Evolutionary conservation across 179 eudicot genomes (phyloP).

Genomic region (Beta lomatogona): DNA sequence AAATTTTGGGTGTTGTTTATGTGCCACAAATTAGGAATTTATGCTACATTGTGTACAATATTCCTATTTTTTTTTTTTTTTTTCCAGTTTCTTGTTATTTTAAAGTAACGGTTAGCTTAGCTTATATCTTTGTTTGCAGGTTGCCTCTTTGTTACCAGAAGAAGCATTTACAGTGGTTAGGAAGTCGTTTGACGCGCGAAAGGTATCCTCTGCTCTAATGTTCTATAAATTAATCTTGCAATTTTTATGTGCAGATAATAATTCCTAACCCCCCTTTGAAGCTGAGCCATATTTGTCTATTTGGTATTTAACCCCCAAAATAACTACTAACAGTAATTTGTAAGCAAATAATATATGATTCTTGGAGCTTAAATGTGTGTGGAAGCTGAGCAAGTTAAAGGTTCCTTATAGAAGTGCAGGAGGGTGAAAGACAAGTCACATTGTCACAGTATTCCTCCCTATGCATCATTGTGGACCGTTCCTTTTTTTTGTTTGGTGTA

Average conservation of each 20-base stretch:
- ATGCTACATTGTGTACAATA: not conserved
- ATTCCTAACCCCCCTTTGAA: too few relatives aligned
- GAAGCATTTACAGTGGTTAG: conserved; percentile 78
- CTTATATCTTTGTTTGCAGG: conserved; percentile 38
- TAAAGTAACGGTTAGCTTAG: not conserved
- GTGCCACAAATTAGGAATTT: not conserved
- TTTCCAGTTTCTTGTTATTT: not conserved
- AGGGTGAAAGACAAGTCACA: too few relatives aligned
- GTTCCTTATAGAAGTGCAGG: too few relatives aligned
- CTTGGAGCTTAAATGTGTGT: too few relatives aligned
- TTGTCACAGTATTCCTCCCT: too few relatives aligned
- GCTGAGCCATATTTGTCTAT: too few relatives aligned
- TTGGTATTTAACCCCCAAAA: too few relatives aligned
- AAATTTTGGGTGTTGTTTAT: not conserved
- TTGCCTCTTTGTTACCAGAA: conserved; percentile 78
- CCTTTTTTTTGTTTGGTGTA: too few relatives aligned
- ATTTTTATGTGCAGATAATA: not conserved
- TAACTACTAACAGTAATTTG: too few relatives aligned
- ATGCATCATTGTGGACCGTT: too few relatives aligned
- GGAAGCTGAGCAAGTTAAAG: too few relatives aligned
- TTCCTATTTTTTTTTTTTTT: not conserved
- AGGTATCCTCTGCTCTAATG: conserved; percentile 43
- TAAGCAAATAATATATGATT: too few relatives aligned
- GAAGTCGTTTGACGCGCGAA: conserved; percentile 89
- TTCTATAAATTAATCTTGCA: not conserved